phyloP scores from a whole-genome alignment of 148 eudicot genomes.

The Camellia sinensis region DNA sequence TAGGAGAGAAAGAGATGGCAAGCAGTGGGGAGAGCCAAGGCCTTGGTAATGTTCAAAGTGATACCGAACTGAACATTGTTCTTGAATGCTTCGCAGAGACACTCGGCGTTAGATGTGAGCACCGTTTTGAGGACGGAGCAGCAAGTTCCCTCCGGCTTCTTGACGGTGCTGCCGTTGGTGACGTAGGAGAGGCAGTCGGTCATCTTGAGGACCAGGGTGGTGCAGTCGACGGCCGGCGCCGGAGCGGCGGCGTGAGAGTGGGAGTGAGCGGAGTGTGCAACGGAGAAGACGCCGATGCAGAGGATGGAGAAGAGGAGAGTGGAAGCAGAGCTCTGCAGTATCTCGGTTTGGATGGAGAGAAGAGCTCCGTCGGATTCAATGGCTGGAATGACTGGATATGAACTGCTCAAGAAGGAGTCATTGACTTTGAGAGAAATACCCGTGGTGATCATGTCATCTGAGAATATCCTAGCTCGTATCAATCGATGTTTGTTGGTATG shows the following conservation, averaged over 20 bases:
- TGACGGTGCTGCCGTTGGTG: constrained; percentile 45
- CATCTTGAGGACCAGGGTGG: constrained; percentile 51
- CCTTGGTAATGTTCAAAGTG: constrained; percentile 59
- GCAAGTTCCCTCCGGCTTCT: constrained; percentile 66
- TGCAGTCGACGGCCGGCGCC: constrained; percentile 73
- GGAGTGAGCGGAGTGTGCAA: background rate
- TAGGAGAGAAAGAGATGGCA: constrained; percentile 68
- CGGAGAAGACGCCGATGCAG: background rate
- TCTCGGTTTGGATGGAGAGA: too few species aligned
- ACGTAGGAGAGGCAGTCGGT: constrained; percentile 74
- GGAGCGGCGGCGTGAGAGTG: constrained; percentile 29
- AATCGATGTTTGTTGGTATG: too few species aligned
- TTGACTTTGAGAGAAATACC: too few species aligned
- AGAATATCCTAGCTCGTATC: too few species aligned
- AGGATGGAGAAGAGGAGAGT: background rate
- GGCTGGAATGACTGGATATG: too few species aligned
- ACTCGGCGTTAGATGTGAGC: constrained; percentile 56
- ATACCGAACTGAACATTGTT: constrained; percentile 74
- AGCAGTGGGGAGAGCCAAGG: constrained; percentile 62
- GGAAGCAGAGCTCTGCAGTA: too few species aligned
- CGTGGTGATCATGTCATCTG: too few species aligned
- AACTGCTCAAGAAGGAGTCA: too few species aligned
- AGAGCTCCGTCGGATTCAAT: too few species aligned
- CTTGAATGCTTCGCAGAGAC: constrained; percentile 71
- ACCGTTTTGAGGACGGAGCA: constrained; percentile 74